Percentiles rank a stretch among this genome's conserved stretches.
These are phyloP conservation scores for Talaromyces ruber DNA, from an alignment of 495 filamentous ascomycete species.

Conservation along the genomic window DNA sequence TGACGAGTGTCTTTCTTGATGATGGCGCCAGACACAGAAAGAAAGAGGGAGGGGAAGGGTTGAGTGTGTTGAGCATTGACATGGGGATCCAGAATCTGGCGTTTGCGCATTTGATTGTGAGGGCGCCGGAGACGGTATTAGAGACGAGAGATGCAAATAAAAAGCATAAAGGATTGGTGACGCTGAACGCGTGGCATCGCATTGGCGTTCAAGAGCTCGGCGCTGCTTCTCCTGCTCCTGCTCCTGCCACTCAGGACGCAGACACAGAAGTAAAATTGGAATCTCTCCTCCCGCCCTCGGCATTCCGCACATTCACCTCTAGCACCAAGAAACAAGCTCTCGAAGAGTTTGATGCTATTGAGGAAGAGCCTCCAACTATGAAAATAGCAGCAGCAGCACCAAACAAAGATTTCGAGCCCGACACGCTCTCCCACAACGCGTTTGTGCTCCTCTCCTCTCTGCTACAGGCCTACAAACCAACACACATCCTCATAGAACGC, in stretches of 20 bases:
- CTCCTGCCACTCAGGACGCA: neutral
- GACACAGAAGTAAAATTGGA: slow-evolving; percentile 1
- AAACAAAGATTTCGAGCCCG: slow-evolving; percentile 40
- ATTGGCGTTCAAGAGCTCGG: slow-evolving; percentile 18
- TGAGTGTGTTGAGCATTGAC: slow-evolving; percentile 70
- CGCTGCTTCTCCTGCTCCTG: neutral
- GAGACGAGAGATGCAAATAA: neutral
- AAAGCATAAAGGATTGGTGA: neutral
- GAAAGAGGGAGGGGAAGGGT: neutral
- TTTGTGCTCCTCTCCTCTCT: slow-evolving; percentile 48
- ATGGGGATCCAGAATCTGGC: slow-evolving; percentile 84
- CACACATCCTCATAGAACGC: slow-evolving; percentile 77
- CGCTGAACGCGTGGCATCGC: slow-evolving; percentile 29
- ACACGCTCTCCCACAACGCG: slow-evolving; percentile 36
- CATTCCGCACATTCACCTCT: slow-evolving; percentile 3
- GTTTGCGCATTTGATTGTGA: slow-evolving; percentile 38
- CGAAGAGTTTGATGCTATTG: neutral
- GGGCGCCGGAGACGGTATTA: neutral
- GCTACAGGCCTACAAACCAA: slow-evolving; percentile 44
- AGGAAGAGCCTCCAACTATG: slow-evolving; percentile 9
- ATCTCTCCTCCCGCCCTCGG: neutral
- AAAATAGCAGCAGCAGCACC: slow-evolving; percentile 3
- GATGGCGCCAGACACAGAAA: neutral
- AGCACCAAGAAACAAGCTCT: neutral
- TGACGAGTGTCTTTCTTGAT: neutral